A percentile compares a stretch with the other conserved stretches of the same genome.
These are phyloP conservation scores for Hymenoscyphus linearis DNA, from an alignment of 2,329 filamentous ascomycete genomes.

Conservation along the genomic window DNA sequence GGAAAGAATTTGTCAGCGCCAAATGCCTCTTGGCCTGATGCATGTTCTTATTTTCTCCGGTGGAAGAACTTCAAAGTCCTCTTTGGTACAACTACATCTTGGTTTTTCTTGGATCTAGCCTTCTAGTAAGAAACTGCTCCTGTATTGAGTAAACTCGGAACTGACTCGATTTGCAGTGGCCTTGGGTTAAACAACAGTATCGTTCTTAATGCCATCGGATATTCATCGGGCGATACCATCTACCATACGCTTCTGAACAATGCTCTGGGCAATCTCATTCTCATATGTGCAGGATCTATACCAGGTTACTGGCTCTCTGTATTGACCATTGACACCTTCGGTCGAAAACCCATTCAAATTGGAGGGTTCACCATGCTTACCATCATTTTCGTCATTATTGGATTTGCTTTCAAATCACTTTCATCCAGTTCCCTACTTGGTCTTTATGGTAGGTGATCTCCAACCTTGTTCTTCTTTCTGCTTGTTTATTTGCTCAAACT, in stretches of 20 bases:
- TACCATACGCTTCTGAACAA: slow-evolving; percentile 67
- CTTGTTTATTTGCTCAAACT: no score
- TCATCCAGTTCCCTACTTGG: slow-evolving; percentile 46
- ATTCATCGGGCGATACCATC: slow-evolving; percentile 55
- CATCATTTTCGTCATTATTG: slow-evolving; percentile 56
- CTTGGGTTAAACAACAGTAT: slow-evolving; percentile 71
- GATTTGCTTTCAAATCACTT: slow-evolving; percentile 51
- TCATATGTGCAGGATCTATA: slow-evolving; percentile 71
- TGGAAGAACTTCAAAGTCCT: slow-evolving; percentile 68
- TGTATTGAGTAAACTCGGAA: neutral
- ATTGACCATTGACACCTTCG: slow-evolving; percentile 66
- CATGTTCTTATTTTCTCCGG: slow-evolving; percentile 59
- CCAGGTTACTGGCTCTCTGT: slow-evolving; percentile 78
- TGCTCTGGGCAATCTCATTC: slow-evolving; percentile 70
- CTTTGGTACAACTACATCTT: slow-evolving; percentile 70
- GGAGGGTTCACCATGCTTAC: slow-evolving; percentile 57
- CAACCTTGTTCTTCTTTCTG: no score
- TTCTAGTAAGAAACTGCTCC: slow-evolving; percentile 42
- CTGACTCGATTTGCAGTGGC: slow-evolving; percentile 34
- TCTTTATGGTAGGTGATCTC: slow-evolving; percentile 40
- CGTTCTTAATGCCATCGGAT: slow-evolving; percentile 68
- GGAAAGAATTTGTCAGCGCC: slow-evolving; percentile 55
- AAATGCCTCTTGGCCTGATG: slow-evolving; percentile 65
- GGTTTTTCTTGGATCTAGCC: slow-evolving; percentile 73
- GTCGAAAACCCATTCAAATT: slow-evolving; percentile 71